Base-by-base conservation (phyloP, 2,329 filamentous ascomycete species). In the Penicillium capsulatum region DNA sequence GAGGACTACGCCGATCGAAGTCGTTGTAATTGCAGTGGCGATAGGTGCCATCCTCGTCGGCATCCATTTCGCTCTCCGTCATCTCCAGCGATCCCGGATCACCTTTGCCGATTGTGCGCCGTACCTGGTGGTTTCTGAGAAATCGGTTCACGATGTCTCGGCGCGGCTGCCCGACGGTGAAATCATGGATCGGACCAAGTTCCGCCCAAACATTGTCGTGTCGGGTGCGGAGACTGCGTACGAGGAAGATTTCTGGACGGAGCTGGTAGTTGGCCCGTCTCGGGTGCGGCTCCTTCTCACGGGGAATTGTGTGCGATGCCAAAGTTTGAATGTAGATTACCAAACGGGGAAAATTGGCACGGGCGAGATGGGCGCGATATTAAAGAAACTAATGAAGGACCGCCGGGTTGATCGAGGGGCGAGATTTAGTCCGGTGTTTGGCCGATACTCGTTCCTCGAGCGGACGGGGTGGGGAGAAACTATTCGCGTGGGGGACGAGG, bases 181-280 rank as follows among this genome's bases (percentile, higher is more conserved):
- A 19, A 55, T 66, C 14, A 74, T 84, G 66, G 80, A 83, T 37
- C 77, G 84, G 58, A 75, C 74, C 27, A 84, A 83, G 53, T 85
- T 88, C 61, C 77, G 85, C 24, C 82, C 84, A 1, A 89, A 87
- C 58, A 76, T 89, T 32, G 79, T 89, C 1, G 64, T 88, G 1
- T 75, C 76, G 26, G 80, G 79, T 2, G 72, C 76, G 3, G 60
- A 64, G 7, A 65, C 49, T 16, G 63, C 77, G 1, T 89, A 77
- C 58, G 81, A 82, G 9, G 84, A 89, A 60, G 84, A 89, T 58
- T 86, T 76, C 55, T 89, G 83, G 84, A 76, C 68, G 2, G 79
- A 81, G 54, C 61, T 87, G 22, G 60, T 61, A 11, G 59, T 84
- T 27, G 53, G 55, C 1, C 38, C 43, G 5, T 34, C 26, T 6